Conservation (phyloP, 495 filamentous ascomycete genomes). For the Aspergillus incahuasiensis region DNA sequence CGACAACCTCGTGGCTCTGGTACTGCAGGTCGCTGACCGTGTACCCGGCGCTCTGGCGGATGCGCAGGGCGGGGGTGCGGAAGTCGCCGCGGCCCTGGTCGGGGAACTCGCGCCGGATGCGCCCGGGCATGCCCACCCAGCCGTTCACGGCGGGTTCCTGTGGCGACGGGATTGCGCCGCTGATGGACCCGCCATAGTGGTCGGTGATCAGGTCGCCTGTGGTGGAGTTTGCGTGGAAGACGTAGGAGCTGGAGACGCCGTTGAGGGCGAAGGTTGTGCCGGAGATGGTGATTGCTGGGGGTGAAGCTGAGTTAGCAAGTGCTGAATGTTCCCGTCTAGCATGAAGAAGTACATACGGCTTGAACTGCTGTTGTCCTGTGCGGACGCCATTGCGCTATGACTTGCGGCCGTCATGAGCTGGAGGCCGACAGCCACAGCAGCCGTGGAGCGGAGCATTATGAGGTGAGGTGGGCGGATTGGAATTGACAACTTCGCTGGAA, state of each 20-base stretch:
- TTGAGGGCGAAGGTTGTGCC: constrained; percentile 47
- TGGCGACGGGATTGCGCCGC: constrained; percentile 35
- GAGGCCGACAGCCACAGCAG: too few relatives aligned
- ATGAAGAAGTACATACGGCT: not conserved
- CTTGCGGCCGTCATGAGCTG: not conserved
- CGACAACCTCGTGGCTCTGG: constrained; percentile 37
- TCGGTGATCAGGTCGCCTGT: constrained; percentile 47
- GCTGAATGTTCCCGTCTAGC: not conserved
- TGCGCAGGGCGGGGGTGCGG: constrained; percentile 48
- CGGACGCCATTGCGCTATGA: not conserved
- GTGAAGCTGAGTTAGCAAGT: not conserved
- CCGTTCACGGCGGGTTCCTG: constrained; percentile 35
- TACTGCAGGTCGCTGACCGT: constrained; percentile 49
- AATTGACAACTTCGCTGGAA: too few relatives aligned
- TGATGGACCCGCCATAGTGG: constrained; percentile 43
- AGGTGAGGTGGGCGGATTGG: too few relatives aligned
- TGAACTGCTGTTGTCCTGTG: not conserved
- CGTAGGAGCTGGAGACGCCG: constrained; percentile 47
- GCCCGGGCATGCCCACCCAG: constrained; percentile 42
- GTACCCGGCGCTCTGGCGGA: constrained; percentile 45
- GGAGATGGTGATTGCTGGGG: constrained; percentile 19
- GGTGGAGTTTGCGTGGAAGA: constrained; percentile 49
- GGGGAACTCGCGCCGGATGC: constrained; percentile 50
- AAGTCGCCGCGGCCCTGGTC: constrained; percentile 53
- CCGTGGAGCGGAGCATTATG: too few relatives aligned